Evolutionary conservation across 148 eudicot genomes (phyloP).

Genomic region (Rhododendron kiyosumense): DNA sequence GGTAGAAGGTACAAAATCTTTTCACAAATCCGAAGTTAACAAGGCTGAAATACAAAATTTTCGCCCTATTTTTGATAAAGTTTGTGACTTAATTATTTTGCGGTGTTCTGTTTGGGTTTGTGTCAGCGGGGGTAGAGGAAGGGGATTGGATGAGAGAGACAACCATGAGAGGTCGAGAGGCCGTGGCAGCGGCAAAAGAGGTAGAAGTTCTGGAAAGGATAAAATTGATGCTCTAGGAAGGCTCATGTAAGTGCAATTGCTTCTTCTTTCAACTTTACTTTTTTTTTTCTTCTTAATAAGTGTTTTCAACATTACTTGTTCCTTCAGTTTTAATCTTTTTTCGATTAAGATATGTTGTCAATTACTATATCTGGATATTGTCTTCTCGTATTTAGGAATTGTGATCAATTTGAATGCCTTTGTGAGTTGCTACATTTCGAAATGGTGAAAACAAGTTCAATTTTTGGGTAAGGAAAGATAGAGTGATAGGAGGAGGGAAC

Average conservation of each 20-base stretch:
- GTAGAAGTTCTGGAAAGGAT: slow-evolving; percentile 30
- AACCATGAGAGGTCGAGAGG: slow-evolving; percentile 43
- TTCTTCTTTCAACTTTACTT: neutral
- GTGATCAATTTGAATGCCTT: neutral
- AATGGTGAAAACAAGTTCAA: neutral
- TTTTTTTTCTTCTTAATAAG: too few relatives aligned
- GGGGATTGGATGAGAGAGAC: slow-evolving; percentile 38
- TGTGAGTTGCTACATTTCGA: neutral
- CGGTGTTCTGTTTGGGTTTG: neutral
- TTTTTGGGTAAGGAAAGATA: neutral
- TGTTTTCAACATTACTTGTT: neutral
- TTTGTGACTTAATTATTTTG: neutral
- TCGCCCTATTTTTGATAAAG: neutral
- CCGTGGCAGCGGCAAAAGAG: slow-evolving; percentile 36
- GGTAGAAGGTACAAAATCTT: slow-evolving; percentile 21
- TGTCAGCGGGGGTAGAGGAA: slow-evolving; percentile 48
- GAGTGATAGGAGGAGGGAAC: neutral
- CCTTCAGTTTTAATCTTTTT: neutral
- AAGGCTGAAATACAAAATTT: neutral
- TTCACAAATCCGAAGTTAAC: neutral
- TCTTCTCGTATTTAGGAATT: neutral
- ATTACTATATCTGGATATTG: too few relatives aligned
- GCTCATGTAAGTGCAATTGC: slow-evolving; percentile 46
- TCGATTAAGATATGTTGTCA: neutral
- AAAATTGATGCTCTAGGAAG: slow-evolving; percentile 86